Conservation (phyloP, 371 early-diverging fungal species). For the Quaeritorhiza haematococci region DNA sequence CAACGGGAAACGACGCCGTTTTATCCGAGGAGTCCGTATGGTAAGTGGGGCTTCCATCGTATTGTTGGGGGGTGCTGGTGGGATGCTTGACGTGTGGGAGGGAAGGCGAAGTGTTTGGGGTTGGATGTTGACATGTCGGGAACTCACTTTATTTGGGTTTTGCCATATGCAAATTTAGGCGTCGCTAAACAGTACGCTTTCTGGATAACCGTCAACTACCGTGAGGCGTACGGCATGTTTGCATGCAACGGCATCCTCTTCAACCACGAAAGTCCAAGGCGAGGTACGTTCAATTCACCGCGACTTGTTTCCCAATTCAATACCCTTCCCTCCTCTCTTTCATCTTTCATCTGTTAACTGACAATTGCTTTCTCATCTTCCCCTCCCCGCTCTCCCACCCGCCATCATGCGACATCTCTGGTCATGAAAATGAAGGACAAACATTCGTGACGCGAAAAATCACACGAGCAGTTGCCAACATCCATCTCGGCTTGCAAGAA, state of each 20-base stretch:
- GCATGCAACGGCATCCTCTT: slow-evolving; percentile 83
- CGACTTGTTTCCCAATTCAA: no score
- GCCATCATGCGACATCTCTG: not conserved
- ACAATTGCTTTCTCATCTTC: not conserved
- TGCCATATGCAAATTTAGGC: slow-evolving; percentile 5
- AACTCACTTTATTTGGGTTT: no score
- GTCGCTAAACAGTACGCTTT: slow-evolving; percentile 79
- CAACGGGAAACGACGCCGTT: slow-evolving; percentile 84
- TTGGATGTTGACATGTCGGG: not conserved
- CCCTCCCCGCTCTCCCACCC: not conserved
- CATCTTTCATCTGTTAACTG: not conserved
- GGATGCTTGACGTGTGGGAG: no score
- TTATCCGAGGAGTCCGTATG: slow-evolving; percentile 82
- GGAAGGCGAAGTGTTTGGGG: no score
- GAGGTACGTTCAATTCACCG: slow-evolving; percentile 34
- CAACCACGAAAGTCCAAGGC: slow-evolving; percentile 82
- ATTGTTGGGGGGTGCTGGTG: no score
- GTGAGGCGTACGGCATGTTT: slow-evolving; percentile 77
- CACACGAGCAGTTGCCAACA: slow-evolving; percentile 74
- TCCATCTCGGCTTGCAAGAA: slow-evolving; percentile 63
- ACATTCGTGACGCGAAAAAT: slow-evolving; percentile 85
- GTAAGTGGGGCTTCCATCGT: slow-evolving; percentile 21
- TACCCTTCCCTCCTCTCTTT: no score
- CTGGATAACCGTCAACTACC: slow-evolving; percentile 79
- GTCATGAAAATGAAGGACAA: slow-evolving; percentile 39